Evolutionary conservation across 768 basidiomycete species (phyloP).

Genomic region (Mrakia blollopis): DNA sequence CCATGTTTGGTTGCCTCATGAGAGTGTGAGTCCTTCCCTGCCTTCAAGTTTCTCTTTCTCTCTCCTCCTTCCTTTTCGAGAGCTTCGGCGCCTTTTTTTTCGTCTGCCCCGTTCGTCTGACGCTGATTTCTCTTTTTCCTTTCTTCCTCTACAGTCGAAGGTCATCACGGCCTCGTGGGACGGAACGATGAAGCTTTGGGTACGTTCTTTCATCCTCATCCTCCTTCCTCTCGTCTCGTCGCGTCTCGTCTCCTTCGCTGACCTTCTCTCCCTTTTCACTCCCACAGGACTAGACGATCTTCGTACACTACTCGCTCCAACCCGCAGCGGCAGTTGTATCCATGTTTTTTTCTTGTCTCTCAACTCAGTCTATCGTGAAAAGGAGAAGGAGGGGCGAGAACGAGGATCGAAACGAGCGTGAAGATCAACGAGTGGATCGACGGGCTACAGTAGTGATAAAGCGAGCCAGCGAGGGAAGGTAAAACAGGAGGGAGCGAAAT

Average conservation of each 20-base stretch:
- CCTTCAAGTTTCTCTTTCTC: no score
- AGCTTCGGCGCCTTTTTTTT: no score
- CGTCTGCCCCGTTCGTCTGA: no score
- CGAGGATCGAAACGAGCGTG: not conserved
- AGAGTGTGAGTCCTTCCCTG: constrained; percentile 60
- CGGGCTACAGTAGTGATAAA: not conserved
- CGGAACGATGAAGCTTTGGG: constrained; percentile 93
- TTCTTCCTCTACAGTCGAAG: constrained; percentile 64
- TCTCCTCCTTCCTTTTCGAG: no score
- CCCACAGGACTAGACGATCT: not conserved
- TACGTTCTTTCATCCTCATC: not conserved
- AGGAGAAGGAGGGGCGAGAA: no score
- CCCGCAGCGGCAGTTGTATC: no score
- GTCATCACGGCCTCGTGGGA: constrained; percentile 97
- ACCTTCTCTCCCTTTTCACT: not conserved
- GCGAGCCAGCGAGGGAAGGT: not conserved
- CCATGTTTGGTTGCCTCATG: constrained; percentile 97
- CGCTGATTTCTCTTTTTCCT: constrained; percentile 33
- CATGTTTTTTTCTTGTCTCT: no score
- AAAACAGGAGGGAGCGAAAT: not conserved
- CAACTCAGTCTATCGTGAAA: no score
- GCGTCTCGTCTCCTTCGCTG: not conserved
- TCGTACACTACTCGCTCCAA: not conserved
- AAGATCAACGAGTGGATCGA: not conserved
- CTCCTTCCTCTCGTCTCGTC: not conserved